These are phyloP conservation scores for Gigaspora rosea DNA, from an alignment of 192 early-diverging fungal species.

Conservation along the genomic window DNA sequence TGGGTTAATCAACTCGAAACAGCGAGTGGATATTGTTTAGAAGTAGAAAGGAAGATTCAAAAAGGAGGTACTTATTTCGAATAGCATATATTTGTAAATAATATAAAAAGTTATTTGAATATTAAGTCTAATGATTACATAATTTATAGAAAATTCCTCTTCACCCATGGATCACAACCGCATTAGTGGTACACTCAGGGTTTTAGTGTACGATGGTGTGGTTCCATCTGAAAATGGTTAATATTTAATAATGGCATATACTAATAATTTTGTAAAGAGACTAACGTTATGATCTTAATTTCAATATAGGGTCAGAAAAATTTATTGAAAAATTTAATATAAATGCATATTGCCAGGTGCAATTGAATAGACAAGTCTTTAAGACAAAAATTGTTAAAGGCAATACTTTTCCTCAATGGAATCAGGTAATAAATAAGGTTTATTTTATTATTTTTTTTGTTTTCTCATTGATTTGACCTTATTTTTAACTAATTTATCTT, in stretches of 20 bases:
- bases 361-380: conserved; percentile 29
- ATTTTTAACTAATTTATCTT: conserved; percentile 3
- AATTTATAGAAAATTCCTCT: background rate
- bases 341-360: conserved; percentile 24
- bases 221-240: conserved; percentile 19
- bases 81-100: background rate
- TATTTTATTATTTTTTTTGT: background rate
- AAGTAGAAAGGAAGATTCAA: conserved; percentile 1
- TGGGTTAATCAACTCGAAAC: conserved; percentile 32
- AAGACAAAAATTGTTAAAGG: conserved; percentile 28
- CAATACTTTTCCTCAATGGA: conserved; percentile 18
- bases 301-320: background rate
- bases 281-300: background rate
- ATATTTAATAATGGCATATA: background rate
- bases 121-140: background rate
- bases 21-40: conserved; percentile 22
- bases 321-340: background rate
- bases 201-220: conserved; percentile 3
- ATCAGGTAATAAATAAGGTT: conserved; percentile 9
- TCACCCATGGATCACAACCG: background rate
- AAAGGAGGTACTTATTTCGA: background rate
- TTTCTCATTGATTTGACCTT: background rate
- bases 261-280: background rate
- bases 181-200: conserved; percentile 27
- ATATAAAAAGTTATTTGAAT: background rate